These are phyloP conservation scores for Entelexis sorbosivorans DNA, from an alignment of 1,139 yeast genomes.

Conservation along the genomic window DNA sequence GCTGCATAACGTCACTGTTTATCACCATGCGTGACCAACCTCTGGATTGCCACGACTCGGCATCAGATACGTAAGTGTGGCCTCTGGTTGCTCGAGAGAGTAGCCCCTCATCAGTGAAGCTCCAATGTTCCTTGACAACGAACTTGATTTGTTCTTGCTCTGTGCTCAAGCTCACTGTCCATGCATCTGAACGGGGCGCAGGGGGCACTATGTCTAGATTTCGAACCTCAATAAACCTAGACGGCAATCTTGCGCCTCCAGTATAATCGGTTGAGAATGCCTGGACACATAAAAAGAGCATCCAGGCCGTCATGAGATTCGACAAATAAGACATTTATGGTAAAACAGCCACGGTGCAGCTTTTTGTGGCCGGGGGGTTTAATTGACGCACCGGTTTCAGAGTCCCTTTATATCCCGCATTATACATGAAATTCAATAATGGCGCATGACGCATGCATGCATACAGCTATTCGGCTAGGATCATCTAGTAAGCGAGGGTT, in stretches of 20 bases:
- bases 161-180: not conserved
- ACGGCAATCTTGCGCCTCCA: not conserved
- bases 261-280: not conserved
- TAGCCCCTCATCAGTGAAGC: not conserved
- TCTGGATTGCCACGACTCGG: not conserved
- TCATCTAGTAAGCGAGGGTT: not conserved
- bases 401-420: not conserved
- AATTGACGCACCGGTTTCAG: not conserved
- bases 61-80: not conserved
- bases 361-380: not conserved
- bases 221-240: not conserved
- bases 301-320: not conserved
- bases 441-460: not conserved
- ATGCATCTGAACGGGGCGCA: not conserved
- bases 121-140: not conserved
- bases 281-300: not conserved
- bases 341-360: not conserved
- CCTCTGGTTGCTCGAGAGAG: not conserved
- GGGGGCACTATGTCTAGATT: not conserved
- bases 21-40: constrained; percentile 2
- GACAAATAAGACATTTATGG: not conserved
- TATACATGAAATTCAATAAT: not conserved
- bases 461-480: not conserved
- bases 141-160: not conserved
- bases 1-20: not conserved